These are phyloP conservation scores for Cocos nucifera DNA, from an alignment of 176 grass and related monocot genomes.

Conservation along the genomic window DNA sequence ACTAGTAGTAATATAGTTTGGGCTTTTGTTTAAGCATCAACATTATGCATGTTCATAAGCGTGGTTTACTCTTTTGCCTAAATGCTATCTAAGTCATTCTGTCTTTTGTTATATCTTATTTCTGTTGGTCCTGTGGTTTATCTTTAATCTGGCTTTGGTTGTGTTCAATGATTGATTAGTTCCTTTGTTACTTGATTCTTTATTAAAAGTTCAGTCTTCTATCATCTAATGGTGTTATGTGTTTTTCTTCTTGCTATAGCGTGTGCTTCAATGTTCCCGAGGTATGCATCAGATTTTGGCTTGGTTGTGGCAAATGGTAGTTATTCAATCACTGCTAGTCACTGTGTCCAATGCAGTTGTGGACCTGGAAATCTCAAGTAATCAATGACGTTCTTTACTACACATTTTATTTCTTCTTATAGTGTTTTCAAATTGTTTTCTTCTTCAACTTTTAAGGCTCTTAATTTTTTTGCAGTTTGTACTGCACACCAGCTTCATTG, in stretches of 20 bases:
- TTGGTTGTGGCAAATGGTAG: conserved; percentile 82
- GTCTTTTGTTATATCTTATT: too few species aligned
- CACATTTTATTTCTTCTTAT: conserved; percentile 1
- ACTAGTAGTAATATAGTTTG: too few species aligned
- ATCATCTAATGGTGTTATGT: too few species aligned
- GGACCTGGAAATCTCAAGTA: conserved; percentile 84
- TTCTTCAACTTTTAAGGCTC: not conserved
- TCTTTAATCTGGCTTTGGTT: too few species aligned
- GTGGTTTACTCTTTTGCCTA: too few species aligned
- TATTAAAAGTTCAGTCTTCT: too few species aligned
- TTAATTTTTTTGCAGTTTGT: conserved; percentile 34
- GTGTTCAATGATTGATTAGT: too few species aligned
- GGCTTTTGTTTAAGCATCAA: too few species aligned
- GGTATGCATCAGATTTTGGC: conserved; percentile 60
- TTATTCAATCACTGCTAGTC: conserved; percentile 62
- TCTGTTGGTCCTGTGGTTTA: too few species aligned
- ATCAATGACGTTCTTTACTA: not conserved
- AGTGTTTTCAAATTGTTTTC: not conserved
- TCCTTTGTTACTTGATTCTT: too few species aligned
- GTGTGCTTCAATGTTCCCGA: conserved; percentile 71
- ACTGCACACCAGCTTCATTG: conserved; percentile 68
- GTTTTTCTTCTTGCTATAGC: conserved; percentile 29
- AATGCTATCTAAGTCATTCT: too few species aligned
- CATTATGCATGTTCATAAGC: too few species aligned
- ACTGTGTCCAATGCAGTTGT: conserved; percentile 87